These are phyloP conservation scores for Rhynchospora pubera DNA, from an alignment of 176 grass and related monocot genomes.

Conservation along the genomic window DNA sequence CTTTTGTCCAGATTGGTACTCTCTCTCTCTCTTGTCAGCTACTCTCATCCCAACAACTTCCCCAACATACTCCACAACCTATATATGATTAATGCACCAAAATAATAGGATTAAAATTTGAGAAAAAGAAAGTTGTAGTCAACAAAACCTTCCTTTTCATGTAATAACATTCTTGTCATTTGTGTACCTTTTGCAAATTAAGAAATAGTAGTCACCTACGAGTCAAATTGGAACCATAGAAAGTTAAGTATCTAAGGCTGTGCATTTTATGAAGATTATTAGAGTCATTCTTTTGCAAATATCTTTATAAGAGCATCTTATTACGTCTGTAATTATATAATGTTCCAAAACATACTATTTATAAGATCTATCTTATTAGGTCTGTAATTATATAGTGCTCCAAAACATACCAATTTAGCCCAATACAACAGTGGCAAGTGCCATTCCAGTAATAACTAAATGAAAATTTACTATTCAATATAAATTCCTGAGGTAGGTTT, in stretches of 20 bases:
- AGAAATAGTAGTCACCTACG: neutral
- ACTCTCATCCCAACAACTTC: slow-evolving; percentile 71
- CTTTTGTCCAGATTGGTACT: slow-evolving; percentile 72
- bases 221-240: neutral
- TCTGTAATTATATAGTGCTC: neutral
- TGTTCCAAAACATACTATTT: neutral
- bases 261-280: neutral
- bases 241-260: neutral
- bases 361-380: too few relatives aligned
- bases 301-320: neutral
- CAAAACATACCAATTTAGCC: neutral
- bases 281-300: neutral
- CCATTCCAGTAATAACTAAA: neutral
- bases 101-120: neutral
- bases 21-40: slow-evolving; percentile 77
- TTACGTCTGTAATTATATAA: neutral
- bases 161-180: neutral
- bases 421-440: neutral
- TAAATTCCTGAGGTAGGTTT: neutral
- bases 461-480: neutral
- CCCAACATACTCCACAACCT: slow-evolving; percentile 96
- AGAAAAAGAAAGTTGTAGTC: neutral
- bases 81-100: slow-evolving; percentile 17
- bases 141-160: neutral
- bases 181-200: neutral